These are phyloP conservation scores for Daldinia decipiens DNA, from an alignment of 495 filamentous ascomycete species.

Conservation along the genomic window DNA sequence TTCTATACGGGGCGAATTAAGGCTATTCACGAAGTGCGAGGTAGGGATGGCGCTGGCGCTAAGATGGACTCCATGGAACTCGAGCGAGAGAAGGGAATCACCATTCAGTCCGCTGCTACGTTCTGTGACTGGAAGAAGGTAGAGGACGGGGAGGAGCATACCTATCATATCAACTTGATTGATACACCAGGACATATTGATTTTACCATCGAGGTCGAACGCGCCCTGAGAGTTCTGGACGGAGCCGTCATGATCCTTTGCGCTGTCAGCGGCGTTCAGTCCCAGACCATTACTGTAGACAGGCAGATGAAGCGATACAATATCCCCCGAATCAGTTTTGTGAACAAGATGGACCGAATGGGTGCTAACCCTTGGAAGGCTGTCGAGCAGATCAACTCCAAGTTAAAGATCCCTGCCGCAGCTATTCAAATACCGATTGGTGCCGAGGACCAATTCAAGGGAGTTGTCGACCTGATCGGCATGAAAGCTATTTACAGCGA, in stretches of 20 bases:
- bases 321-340: constrained; percentile 91
- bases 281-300: constrained; percentile 98
- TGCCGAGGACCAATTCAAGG: constrained; percentile 88
- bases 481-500: constrained; percentile 96
- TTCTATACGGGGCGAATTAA: constrained; percentile 99
- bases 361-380: constrained; percentile 98
- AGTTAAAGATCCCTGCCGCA: constrained; percentile 90
- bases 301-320: constrained; percentile 99
- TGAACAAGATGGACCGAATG: constrained; percentile 99
- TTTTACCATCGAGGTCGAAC: constrained; percentile 99
- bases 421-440: constrained; percentile 97
- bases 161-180: constrained; percentile 98
- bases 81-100: constrained; percentile 98
- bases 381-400: constrained; percentile 95
- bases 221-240: constrained; percentile 94
- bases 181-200: constrained; percentile 99
- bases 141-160: constrained; percentile 79
- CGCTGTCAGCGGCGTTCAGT: constrained; percentile 96
- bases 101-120: constrained; percentile 96
- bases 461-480: constrained; percentile 90
- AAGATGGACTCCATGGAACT: constrained; percentile 99
- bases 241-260: constrained; percentile 99
- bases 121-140: constrained; percentile 97
- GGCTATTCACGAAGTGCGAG: constrained; percentile 96
- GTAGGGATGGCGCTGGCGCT: constrained; percentile 93